Conservation (phyloP, 768 basidiomycete species). For the Russula lepida region DNA sequence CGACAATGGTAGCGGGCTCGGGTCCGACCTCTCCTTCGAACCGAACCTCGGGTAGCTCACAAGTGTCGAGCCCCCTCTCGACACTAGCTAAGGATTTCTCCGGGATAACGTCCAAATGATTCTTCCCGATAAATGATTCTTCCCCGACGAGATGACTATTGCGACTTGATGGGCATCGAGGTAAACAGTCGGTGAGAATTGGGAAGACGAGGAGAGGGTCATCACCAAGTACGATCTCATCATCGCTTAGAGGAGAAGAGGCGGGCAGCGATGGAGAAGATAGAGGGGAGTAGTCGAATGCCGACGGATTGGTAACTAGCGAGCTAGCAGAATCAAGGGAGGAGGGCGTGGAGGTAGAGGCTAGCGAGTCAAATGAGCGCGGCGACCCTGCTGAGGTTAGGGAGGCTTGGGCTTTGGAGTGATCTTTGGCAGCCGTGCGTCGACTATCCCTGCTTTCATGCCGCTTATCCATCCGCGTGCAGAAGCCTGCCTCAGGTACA, state of each 20-base stretch:
- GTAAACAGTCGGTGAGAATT: not conserved
- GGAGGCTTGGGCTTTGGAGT: not conserved
- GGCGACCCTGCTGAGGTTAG: not conserved
- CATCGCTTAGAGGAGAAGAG: not conserved
- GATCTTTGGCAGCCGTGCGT: not conserved
- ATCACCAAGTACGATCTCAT: not conserved
- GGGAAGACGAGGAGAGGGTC: conserved; percentile 6
- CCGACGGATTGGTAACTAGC: not conserved
- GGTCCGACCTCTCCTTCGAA: not conserved
- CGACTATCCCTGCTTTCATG: conserved; percentile 21
- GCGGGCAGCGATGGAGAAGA: not conserved
- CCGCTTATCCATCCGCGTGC: conserved; percentile 30
- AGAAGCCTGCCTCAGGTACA: conserved; percentile 30
- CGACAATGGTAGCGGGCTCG: not conserved
- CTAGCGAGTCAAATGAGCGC: conserved; percentile 5
- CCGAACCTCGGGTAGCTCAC: not conserved
- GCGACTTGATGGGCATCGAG: not conserved
- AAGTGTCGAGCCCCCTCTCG: not conserved
- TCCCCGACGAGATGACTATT: not conserved
- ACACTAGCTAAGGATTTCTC: not conserved
- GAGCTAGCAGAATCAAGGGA: not conserved
- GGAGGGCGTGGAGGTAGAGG: conserved; percentile 5
- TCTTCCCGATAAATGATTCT: not conserved
- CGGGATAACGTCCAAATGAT: not conserved
- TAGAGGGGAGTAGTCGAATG: not conserved